Conservation (phyloP, 257 asterid genomes). For the Osmanthus fragrans region DNA sequence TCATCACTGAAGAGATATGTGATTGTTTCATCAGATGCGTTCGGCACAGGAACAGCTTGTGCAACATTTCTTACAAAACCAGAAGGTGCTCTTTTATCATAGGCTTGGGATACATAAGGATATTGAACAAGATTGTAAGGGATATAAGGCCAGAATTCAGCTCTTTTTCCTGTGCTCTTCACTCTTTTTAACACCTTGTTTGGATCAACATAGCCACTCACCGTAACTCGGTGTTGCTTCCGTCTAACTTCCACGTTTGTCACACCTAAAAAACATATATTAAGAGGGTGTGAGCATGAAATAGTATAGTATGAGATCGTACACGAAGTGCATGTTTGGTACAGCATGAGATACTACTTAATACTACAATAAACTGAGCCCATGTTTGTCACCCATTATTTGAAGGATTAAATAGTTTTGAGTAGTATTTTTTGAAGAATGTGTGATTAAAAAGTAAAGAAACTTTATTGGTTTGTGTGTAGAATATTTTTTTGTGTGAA, state of each 20-base stretch:
- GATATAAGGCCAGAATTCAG: constrained; percentile 86
- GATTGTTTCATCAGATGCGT: constrained; percentile 58
- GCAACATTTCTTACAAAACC: constrained; percentile 63
- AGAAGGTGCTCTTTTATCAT: constrained; percentile 78
- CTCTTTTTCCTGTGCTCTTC: constrained; percentile 79
- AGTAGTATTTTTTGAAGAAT: no score
- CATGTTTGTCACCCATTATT: no score
- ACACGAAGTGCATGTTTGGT: not conserved
- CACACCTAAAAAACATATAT: constrained; percentile 48
- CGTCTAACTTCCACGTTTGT: constrained; percentile 63
- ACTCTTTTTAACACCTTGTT: constrained; percentile 63
- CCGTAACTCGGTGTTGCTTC: constrained; percentile 68
- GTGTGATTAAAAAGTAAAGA: no score
- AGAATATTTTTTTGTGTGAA: no score
- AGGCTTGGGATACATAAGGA: constrained; percentile 68
- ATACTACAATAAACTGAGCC: not conserved
- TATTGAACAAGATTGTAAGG: constrained; percentile 67
- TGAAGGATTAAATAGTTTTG: no score
- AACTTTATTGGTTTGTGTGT: no score
- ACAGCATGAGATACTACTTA: not conserved
- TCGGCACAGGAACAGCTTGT: constrained; percentile 46
- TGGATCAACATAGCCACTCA: constrained; percentile 70
- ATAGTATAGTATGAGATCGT: not conserved
- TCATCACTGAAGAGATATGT: constrained; percentile 74
- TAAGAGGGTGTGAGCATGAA: not conserved